Evolutionary conservation across 192 early-diverging fungal genomes (phyloP), one percentile per base, ranked within the genome.

Genomic region (Coemansia guatemalensis): DNA sequence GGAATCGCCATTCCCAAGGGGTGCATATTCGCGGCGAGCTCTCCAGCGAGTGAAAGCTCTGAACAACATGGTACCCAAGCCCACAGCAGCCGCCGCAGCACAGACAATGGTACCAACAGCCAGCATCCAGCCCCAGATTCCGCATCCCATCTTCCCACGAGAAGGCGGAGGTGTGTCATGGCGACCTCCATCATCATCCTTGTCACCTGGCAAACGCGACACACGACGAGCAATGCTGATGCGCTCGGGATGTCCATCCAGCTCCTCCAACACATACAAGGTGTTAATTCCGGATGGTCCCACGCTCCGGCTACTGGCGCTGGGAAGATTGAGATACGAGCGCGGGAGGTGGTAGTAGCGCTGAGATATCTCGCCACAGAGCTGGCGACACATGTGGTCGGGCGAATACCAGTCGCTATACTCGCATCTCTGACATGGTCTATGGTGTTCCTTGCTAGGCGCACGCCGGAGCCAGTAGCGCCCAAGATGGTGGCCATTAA

Each of bases 401-500:
- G 69, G 69, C 56, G 55, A 69, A 56, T 66, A 81, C 66, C 69
- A 64, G 7, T 66, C 73, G 23, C 60, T 70, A 30, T 64, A 81
- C 18, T 44, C 53, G 60, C 73, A 75, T 23, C 27, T n/a, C 47
- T 67, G 72, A 52, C 77, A 80, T 17, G 62, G 69, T 27, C 27
- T 17, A 39, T 68, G 17, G 24, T 56, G 23, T 6, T 55, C 50
- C 48, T 63, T 64, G 14, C 55, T 59, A 0, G 72, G 72, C 8
- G 68, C 60, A 12, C 55, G 54, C 12, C 67, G 65, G n/a, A 75
- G 52, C 78, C 78, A 81, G 64, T 81, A 81, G 11, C 78, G 56
- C 17, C 78, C 78, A 54, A 81, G 26, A 32, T 75, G 73, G 53
- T 81, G 78, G 4, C 64, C 60, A 49, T 81, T 75, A 25, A 81